Base-by-base conservation (phyloP, 371 early-diverging fungal genomes). In the Dichotomocladium elegans region DNA sequence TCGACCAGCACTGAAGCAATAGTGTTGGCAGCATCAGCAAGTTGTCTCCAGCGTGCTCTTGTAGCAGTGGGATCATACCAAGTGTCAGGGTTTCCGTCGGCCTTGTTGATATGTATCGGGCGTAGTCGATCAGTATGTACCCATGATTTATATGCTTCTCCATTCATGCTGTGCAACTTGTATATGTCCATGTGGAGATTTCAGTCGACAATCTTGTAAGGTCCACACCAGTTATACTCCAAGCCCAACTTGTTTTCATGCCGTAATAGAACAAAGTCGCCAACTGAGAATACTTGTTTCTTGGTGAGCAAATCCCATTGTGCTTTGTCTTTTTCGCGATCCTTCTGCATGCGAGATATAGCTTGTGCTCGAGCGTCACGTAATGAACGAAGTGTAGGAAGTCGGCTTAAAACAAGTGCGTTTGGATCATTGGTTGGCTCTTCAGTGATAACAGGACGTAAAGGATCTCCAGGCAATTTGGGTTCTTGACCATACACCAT, bases 261-360 rank as follows among this genome's bases (percentile, higher is more conserved):
- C n/a, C n/a, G n/a, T n/a, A n/a, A n/a, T n/a, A 53, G 29, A 2
- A 59, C 60, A 17, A 42, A 22, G 24, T 59, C 53, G 17, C 54
- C 54, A 45, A 53, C 21, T 4, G 53, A 7, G 15, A 59, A 59
- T 1, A 10, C 19, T 27, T 46, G 45, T 11, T 12, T 19, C 21
- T 44, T 35, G 1, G 59, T 35, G 2, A 33, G 15, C 0, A 54
- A 41, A 51, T 61, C 61, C 62, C 60, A 66, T 4, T 44, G 17
- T 7, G 12, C 54, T 43, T 66, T 60, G 43, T 66, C 66, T n/a
- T 53, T 27, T 4, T 47, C 40, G 3, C 49, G 51, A 26, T 43
- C 8, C 8, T 17, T 26, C 17, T 44, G 47, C 33, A 61, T 15
- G 4, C 51, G 17, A 7, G 24, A 41, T 43, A 47, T 52, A 2